Percentiles rank a stretch among this genome's conserved stretches.
Conservation (phyloP, 1,284 basidiomycete species). For the Microbotryum violaceum region DNA sequence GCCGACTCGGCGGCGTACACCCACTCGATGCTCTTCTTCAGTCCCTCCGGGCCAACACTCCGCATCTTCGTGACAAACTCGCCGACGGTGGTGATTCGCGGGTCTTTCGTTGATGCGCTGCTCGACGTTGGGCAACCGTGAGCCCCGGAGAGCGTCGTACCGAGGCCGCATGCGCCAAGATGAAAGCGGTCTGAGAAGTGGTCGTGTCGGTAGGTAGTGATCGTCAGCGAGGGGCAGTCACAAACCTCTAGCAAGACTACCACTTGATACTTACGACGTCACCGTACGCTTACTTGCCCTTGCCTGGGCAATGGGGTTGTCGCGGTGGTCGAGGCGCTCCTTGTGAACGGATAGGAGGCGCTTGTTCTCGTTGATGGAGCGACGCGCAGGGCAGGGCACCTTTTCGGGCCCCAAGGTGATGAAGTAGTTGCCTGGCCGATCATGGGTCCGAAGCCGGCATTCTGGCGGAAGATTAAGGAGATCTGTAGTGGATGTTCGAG, state of each 20-base stretch:
- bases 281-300: slow-evolving; percentile 56
- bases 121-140: no score
- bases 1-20: slow-evolving; percentile 8
- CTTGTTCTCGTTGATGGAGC: slow-evolving; percentile 67
- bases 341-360: slow-evolving; percentile 65
- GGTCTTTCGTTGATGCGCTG: slow-evolving; percentile 43
- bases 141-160: slow-evolving; percentile 11
- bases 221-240: no score
- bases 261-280: slow-evolving; percentile 48
- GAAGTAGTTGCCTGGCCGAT: slow-evolving; percentile 56
- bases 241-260: no score
- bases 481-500: slow-evolving; percentile 41
- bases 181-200: slow-evolving; percentile 15
- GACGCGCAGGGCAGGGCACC: slow-evolving; percentile 45
- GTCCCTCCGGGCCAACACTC: slow-evolving; percentile 10
- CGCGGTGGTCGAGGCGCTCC: slow-evolving; percentile 47
- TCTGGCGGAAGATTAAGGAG: slow-evolving; percentile 70
- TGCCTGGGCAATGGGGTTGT: slow-evolving; percentile 60
- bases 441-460: slow-evolving; percentile 60
- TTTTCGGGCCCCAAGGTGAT: slow-evolving; percentile 49
- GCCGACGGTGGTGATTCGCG: no score
- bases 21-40: slow-evolving; percentile 14
- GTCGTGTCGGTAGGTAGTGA: background rate
- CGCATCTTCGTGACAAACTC: slow-evolving; percentile 7
- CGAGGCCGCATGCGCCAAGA: slow-evolving; percentile 8